Evolutionary conservation across 805 yeast species (phyloP), one percentile per base, ranked within the genome.

Genomic region (Saccharomyces kudriavzevii): DNA sequence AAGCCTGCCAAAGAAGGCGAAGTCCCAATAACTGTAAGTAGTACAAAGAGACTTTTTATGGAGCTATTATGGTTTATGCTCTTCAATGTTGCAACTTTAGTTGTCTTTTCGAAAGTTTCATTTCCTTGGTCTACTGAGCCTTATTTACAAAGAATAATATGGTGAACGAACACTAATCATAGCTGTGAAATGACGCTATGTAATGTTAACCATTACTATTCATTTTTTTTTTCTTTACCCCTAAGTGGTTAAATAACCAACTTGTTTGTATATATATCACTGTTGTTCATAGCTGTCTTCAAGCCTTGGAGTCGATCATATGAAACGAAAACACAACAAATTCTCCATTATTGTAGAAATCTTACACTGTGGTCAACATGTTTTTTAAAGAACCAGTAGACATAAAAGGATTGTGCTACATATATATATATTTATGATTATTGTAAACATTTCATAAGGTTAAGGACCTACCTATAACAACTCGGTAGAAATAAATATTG

Each of bases 71-170:
- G 92, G 91, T 74, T 79, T 54, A 70, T 77, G 67, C 45, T 71
- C 1, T 73, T 90, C 56, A 84, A 88, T 59, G 66, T 76, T 1
- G 68, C 74, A 0, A 75, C 87, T 0, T 72, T 82, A 51, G 55
- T 63, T 1, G 68, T 90, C 0, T 90, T 90, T 62, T 70, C 85
- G 29, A 70, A 66, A 4, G 77, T 79, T 56, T 80, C 87, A 27
- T 87, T 91, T 60, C 58, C 66, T 9, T 90, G 97, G 97, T 71
- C 67, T 0, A 75, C 78, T 53, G 87, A 87, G 60, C 74, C 78
- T 0, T 70, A 68, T 6, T 60, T 74, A 8, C 96, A 90, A 68
- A 78, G 97, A 61, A 88, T 94, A 55, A 90, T 92, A 61, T 94
- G 98, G 99, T 94, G 57, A 54, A 17, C 4, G 11, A 17, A 35